Evolutionary conservation across 2,329 filamentous ascomycete genomes (phyloP).

Genomic region (Parafenestella ontariensis): DNA sequence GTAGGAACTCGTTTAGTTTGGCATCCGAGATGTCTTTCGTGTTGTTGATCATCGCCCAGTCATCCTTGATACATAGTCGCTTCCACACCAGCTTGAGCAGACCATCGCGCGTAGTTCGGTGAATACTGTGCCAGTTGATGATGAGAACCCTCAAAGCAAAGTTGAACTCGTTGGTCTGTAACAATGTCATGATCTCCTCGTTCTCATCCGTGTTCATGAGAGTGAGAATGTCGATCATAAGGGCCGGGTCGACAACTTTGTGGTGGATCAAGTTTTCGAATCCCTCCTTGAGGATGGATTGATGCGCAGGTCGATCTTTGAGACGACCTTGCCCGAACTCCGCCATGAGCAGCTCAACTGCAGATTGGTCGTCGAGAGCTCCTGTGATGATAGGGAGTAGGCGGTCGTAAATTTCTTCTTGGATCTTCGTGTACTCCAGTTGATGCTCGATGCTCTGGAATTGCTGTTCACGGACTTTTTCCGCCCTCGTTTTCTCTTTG

Average conservation of each 20-base stretch:
- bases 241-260: conserved; percentile 66
- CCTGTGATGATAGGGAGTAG: conserved; percentile 71
- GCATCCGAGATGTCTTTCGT: conserved; percentile 76
- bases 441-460: conserved; percentile 60
- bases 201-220: conserved; percentile 68
- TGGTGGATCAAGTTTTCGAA: conserved; percentile 75
- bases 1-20: conserved; percentile 68
- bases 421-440: conserved; percentile 75
- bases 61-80: conserved; percentile 80
- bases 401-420: conserved; percentile 77
- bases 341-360: conserved; percentile 76
- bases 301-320: conserved; percentile 70
- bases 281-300: conserved; percentile 72
- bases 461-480: conserved; percentile 47
- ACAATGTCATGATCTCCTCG: conserved; percentile 48
- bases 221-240: conserved; percentile 78
- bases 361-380: conserved; percentile 81
- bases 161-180: conserved; percentile 71
- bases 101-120: conserved; percentile 54
- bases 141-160: conserved; percentile 69
- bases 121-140: conserved; percentile 61
- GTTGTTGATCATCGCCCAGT: conserved; percentile 83
- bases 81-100: conserved; percentile 79
- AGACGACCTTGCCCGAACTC: conserved; percentile 63
- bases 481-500: conserved; percentile 45